Base-by-base conservation (phyloP, 805 yeast species). In the Candida sonorensis region DNA sequence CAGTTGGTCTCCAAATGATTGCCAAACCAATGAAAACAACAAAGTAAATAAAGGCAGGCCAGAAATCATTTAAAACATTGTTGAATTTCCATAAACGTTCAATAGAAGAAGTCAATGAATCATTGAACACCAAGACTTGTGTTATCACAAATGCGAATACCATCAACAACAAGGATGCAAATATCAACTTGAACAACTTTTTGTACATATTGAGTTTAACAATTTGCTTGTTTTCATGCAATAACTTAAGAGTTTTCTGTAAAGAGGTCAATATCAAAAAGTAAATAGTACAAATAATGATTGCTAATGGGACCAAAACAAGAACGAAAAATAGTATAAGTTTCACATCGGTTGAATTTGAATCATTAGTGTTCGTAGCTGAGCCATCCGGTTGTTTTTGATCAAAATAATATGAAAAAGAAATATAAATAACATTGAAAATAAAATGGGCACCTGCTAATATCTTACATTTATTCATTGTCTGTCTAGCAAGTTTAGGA, bases 1-100 rank as follows among this genome's bases (percentile, higher is more conserved):
- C 92, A 0, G 97, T 90, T 33, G 99, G 99, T 59, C 98, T 80
- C 98, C 98, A 92, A 41, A 92, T 73, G 64, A 87, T 75, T 5
- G 95, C 84, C 42, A 92, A 69, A 8, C 87, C 74, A 48, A 81
- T 72, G 55, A 92, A 88, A 23, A 88, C 88, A 29, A 79, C 60
- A 51, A 83, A 85, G 61, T 86, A 92, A 10, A 87, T 80, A 30
- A 86, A 70, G 30, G 94, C 79, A 24, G 96, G 95, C 96, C 97
- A 88, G 64, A 94, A 94, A 47, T 90, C 96, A 27, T 81, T 70
- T 33, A 86, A 60, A 49, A 92, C 86, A 65, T 85, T 88, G 50
- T 94, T 75, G 27, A 85, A 74, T 60, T 88, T 84, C 98, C 98
- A 92, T 53, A 84, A 81, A 45, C 75, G 75, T 50, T 88, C 95